Conservation (phyloP, 768 basidiomycete species). For the Boletus bicolor region DNA sequence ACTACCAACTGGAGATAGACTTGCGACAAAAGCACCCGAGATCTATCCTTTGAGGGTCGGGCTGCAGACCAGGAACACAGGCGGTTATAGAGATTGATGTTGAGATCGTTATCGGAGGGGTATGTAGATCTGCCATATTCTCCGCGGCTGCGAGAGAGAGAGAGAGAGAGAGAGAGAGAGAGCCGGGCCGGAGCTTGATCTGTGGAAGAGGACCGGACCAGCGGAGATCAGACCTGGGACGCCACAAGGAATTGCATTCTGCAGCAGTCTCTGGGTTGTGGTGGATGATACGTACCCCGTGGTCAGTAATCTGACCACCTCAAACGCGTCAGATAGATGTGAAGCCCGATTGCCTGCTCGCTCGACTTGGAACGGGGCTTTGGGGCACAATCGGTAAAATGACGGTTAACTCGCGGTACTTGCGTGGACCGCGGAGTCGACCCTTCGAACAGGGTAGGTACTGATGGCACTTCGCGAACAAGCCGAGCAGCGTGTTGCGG, state of each 20-base stretch:
- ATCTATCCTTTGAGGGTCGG: slow-evolving; percentile 2
- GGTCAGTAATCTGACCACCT: background rate
- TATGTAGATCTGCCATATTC: background rate
- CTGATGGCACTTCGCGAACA: background rate
- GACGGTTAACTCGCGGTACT: background rate
- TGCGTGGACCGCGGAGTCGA: background rate
- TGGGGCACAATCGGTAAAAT: background rate
- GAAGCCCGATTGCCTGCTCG: background rate
- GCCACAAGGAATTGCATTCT: background rate
- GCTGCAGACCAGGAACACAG: background rate
- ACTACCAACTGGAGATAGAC: slow-evolving; percentile 1
- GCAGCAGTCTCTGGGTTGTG: background rate
- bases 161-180: background rate
- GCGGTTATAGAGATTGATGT: background rate
- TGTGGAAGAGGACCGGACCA: background rate
- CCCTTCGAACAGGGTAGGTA: background rate
- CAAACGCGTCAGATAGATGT: background rate
- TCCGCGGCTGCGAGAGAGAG: background rate
- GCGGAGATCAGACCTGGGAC: background rate
- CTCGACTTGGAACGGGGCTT: background rate
- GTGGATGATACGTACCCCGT: background rate
- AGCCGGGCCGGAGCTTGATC: background rate
- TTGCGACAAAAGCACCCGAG: slow-evolving; percentile 14
- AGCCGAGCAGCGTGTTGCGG: slow-evolving; percentile 5
- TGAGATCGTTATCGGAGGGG: slow-evolving; percentile 2